Evolutionary conservation across 192 early-diverging fungal species (phyloP).

Genomic region (Backusella parvicylindrica): DNA sequence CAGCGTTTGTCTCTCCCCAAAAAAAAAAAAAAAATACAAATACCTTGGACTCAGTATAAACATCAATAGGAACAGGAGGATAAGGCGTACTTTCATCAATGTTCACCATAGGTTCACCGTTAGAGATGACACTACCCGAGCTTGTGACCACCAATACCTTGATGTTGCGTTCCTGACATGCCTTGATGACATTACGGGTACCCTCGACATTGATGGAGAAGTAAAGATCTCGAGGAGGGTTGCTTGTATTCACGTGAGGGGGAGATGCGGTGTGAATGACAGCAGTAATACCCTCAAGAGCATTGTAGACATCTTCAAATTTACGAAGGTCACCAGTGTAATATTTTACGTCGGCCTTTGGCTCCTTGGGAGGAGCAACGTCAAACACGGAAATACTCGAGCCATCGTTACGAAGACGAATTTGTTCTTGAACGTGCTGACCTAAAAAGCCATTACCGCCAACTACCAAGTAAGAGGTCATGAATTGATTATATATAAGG

Average conservation of each 20-base stretch:
- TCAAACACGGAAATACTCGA: slow-evolving; percentile 80
- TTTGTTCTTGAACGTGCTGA: slow-evolving; percentile 67
- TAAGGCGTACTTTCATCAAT: slow-evolving; percentile 80
- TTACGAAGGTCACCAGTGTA: slow-evolving; percentile 48
- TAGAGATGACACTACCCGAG: slow-evolving; percentile 86
- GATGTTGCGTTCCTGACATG: slow-evolving; percentile 63
- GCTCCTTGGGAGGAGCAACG: slow-evolving; percentile 49
- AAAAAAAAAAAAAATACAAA: neutral
- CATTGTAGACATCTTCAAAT: slow-evolving; percentile 52
- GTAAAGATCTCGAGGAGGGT: slow-evolving; percentile 63
- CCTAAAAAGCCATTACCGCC: slow-evolving; percentile 92
- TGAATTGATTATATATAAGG: neutral
- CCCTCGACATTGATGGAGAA: slow-evolving; percentile 84
- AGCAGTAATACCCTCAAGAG: slow-evolving; percentile 59
- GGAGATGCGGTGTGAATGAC: slow-evolving; percentile 94
- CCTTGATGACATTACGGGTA: slow-evolving; percentile 80
- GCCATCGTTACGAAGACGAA: slow-evolving; percentile 59
- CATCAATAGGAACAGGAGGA: slow-evolving; percentile 72
- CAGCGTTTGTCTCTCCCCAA: too few species aligned
- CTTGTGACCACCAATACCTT: slow-evolving; percentile 79
- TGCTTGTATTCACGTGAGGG: slow-evolving; percentile 55
- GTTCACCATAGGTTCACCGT: slow-evolving; percentile 70
- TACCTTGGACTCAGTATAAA: slow-evolving; percentile 93
- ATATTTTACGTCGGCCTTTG: slow-evolving; percentile 43
- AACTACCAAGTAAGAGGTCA: slow-evolving; percentile 62